Percentiles rank a stretch among this genome's conserved stretches.
phyloP scores from a whole-genome alignment of 208 protist genomes.

The Trichomonas tenax region DNA sequence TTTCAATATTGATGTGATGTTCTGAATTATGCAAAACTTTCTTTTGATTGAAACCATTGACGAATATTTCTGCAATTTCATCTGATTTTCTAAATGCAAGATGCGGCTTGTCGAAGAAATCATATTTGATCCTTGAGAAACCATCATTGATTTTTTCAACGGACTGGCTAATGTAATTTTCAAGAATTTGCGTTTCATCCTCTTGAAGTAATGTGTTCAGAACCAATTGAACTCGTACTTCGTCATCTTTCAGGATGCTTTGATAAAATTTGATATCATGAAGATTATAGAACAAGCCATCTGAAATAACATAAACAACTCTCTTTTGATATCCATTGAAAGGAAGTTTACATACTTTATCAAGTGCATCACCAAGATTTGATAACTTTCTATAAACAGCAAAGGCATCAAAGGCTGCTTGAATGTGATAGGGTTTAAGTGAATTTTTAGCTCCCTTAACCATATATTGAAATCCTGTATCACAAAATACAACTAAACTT shows the following conservation, averaged over 20 bases:
- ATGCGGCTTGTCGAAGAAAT: neutral
- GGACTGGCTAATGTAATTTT: no score
- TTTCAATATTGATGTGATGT: no score
- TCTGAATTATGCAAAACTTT: no score
- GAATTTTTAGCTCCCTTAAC: neutral
- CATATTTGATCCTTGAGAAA: neutral
- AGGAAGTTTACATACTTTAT: neutral
- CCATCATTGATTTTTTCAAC: neutral
- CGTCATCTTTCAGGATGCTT: neutral
- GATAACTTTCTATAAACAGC: neutral
- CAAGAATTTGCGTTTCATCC: neutral
- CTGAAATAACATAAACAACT: neutral
- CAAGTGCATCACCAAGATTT: neutral
- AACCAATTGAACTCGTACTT: neutral
- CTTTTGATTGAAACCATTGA: neutral
- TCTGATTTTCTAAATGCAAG: no score
- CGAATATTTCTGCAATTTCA: neutral
- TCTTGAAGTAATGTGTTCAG: neutral
- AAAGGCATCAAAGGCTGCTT: neutral
- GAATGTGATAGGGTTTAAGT: neutral
- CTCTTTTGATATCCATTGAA: neutral
- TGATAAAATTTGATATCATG: neutral
- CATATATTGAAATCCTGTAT: neutral
- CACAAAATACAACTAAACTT: neutral
- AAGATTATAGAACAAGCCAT: neutral